phyloP scores from a whole-genome alignment of 345 rosid species.

The Murraya paniculata region DNA sequence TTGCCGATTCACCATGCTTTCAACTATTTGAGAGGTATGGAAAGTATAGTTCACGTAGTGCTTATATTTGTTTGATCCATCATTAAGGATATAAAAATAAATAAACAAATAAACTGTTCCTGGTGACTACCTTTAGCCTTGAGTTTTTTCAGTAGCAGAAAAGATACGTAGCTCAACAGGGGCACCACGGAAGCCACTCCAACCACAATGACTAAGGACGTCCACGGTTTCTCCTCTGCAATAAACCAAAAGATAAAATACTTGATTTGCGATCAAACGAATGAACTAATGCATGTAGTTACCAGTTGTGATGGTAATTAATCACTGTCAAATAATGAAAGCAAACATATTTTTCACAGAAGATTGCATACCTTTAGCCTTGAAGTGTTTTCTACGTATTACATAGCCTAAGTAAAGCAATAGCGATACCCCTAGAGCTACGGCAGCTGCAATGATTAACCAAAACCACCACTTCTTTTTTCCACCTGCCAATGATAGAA shows the following conservation, averaged over 20 bases:
- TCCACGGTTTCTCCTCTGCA: background rate
- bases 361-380: background rate
- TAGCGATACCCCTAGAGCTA: background rate
- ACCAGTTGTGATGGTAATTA: background rate
- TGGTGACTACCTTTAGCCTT: background rate
- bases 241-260: background rate
- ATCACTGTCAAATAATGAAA: background rate
- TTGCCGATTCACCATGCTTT: background rate
- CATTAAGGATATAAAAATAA: background rate
- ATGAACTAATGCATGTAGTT: background rate
- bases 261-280: too few relatives aligned
- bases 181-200: background rate
- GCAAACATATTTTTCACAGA: background rate
- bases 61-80: background rate
- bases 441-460: background rate
- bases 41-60: background rate
- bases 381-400: background rate
- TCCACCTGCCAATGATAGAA: background rate
- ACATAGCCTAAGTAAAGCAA: background rate
- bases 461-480: background rate
- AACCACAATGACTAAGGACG: background rate
- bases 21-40: background rate
- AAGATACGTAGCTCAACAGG: background rate
- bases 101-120: background rate
- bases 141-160: background rate